Evolutionary conservation across 2,329 filamentous ascomycete genomes (phyloP).

Genomic region (Diplodia sapinea): DNA sequence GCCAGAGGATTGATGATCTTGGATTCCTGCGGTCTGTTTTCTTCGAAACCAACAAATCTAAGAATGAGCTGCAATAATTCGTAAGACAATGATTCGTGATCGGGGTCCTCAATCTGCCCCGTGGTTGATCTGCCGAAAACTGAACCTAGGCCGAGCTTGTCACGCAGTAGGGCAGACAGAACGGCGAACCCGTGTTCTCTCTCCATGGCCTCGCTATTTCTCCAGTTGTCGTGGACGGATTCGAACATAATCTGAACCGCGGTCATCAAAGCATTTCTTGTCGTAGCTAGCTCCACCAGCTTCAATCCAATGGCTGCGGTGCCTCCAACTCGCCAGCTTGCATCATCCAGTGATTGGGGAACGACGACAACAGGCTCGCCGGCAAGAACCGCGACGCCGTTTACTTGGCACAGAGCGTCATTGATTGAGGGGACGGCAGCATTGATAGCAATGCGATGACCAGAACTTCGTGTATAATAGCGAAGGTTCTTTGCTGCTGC

Average conservation of each 20-base stretch:
- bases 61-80: slow-evolving; percentile 78
- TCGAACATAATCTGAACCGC: slow-evolving; percentile 84
- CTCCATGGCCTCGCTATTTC: slow-evolving; percentile 98
- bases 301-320: slow-evolving; percentile 86
- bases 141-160: slow-evolving; percentile 71
- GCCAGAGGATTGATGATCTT: slow-evolving; percentile 96
- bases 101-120: slow-evolving; percentile 31
- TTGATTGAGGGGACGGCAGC: slow-evolving; percentile 85
- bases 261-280: slow-evolving; percentile 72
- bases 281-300: slow-evolving; percentile 77
- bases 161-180: slow-evolving; percentile 79
- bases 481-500: slow-evolving; percentile 71
- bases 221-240: slow-evolving; percentile 88
- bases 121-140: slow-evolving; percentile 33
- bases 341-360: slow-evolving; percentile 87
- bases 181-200: slow-evolving; percentile 93
- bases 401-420: slow-evolving; percentile 79
- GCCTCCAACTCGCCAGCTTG: slow-evolving; percentile 90
- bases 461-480: slow-evolving; percentile 72
- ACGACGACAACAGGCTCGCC: slow-evolving; percentile 82
- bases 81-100: slow-evolving; percentile 59
- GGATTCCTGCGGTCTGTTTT: slow-evolving; percentile 78
- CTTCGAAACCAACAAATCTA: slow-evolving; percentile 86
- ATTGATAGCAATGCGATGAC: slow-evolving; percentile 83
- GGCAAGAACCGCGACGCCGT: slow-evolving; percentile 81